These are phyloP conservation scores for Cercospora nicotianae DNA, from an alignment of 2,329 filamentous ascomycete genomes.

Conservation along the genomic window DNA sequence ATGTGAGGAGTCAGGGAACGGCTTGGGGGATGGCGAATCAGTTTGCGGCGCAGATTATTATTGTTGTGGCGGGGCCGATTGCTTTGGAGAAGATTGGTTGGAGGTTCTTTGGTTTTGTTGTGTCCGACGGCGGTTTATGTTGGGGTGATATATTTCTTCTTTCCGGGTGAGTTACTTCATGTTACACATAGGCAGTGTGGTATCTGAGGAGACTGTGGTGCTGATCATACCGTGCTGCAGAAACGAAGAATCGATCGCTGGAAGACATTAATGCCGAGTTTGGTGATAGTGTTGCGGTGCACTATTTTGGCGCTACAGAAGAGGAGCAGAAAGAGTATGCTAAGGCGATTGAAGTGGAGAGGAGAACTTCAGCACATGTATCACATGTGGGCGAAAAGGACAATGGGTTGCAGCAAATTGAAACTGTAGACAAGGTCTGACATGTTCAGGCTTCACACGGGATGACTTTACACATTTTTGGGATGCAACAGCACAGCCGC, in stretches of 20 bases:
- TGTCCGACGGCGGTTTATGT: slow-evolving; percentile 33
- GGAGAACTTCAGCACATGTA: neutral
- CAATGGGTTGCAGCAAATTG: neutral
- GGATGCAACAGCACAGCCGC: neutral
- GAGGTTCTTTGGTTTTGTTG: slow-evolving; percentile 49
- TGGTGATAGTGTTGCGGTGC: slow-evolving; percentile 26
- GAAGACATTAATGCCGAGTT: slow-evolving; percentile 46
- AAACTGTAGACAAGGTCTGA: neutral
- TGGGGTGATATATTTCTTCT: slow-evolving; percentile 27
- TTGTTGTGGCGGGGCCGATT: slow-evolving; percentile 41
- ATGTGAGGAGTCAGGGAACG: slow-evolving; percentile 42
- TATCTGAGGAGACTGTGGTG: too few species aligned
- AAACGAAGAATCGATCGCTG: slow-evolving; percentile 34
- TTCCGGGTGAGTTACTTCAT: slow-evolving; percentile 14
- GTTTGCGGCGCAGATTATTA: slow-evolving; percentile 42
- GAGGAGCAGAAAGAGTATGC: slow-evolving; percentile 17
- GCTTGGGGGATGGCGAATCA: slow-evolving; percentile 41
- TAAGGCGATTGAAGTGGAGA: slow-evolving; percentile 7
- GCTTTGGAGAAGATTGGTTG: slow-evolving; percentile 43
- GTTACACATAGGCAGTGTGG: too few species aligned
- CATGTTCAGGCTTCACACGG: too few species aligned
- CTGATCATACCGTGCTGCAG: neutral
- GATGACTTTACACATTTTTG: neutral
- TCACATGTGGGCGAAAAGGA: neutral
- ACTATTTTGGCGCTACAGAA: slow-evolving; percentile 19